Base-by-base conservation (phyloP, 2,329 filamentous ascomycete genomes). In the Pseudocercospora pini-densiflorae region DNA sequence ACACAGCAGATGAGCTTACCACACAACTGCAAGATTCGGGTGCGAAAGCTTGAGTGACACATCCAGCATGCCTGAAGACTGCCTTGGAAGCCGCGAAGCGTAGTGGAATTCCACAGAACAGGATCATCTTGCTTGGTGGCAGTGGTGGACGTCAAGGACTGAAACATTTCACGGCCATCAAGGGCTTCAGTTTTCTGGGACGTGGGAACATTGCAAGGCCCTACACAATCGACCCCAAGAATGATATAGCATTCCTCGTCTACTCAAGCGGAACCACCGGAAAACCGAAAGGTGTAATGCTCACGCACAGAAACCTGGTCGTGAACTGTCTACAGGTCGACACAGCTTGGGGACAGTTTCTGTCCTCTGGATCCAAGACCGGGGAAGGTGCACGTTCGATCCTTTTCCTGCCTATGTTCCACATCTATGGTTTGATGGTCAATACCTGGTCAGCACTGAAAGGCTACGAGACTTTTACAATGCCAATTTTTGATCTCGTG, bases 191-290 rank as follows among this genome's bases (percentile, higher is more conserved):
- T 16, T 10, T 55, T 3, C 33, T 33, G 23, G 23, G 51, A n/a
- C 23, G 27, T n/a, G 51, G 51, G 3, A 55, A 55, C 51, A 19
- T 55, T 27, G 51, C 51, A 24, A 2, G 59, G 5, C 54, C 60
- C 1, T 59, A 21, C 21, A 27, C 12, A 6, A 79, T 92, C 60
- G 24, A 67, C 27, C 87, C 92, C 0, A 83, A 84, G 58, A 88
- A 88, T 64, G 92, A 97, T 76, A 77, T 94, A 29, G 90, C 92
- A 0, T 97, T 95, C 75, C 79, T 97, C 66, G 92, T 96, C 0
- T 97, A 97, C 78, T 93, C 90, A 60, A 93, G 90, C 10, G 94
- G 94, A 5, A 98, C 94, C 0, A 97, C 94, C 0, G 94, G 94
- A 2, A 81, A 93, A 61, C 93, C 94, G 0, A 97, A 97, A 79